Evolutionary conservation across 495 filamentous ascomycete species (phyloP), one percentile per base, ranked within the genome.

Genomic region (Apodospora peruviana): DNA sequence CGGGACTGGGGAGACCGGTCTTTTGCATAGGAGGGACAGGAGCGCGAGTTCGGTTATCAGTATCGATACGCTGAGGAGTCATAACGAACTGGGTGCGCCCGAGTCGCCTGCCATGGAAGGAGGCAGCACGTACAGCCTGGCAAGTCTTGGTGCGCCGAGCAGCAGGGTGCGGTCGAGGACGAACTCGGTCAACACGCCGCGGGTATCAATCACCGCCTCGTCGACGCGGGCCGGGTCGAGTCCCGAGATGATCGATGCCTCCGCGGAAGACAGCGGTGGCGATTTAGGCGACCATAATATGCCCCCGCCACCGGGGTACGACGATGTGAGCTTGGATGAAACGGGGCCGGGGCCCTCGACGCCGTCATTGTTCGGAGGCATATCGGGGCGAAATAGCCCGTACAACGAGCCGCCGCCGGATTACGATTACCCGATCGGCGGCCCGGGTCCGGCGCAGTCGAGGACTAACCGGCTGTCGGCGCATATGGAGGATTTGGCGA

Each of bases 261-360:
- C 27, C 27, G 27, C 7, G 7, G 27, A 14, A 32, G 14, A 14
- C 7, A 14, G 27, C 7, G 14, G 27, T 57, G 66, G 64, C 14
- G 67, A 80, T 58, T 53, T 79, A 42, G 65, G 76, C 55, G 69
- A 73, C 43, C 49, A 60, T 45, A 59, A 70, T 49, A 70, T 81
- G 61, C 76, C 75, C 5, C 27, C 69, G 19, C 72, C 73, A 1
- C 77, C 77, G 1, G 76, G 68, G 14, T 80, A 80, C 52, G 77
- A 80, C 48, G 74, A 79, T 38, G 74, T 80, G 4, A 74, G 71
- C 48, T 50, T 80, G 21, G 70, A 71, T 35, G 72, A 74, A 43
- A 21, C 55, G 21, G 59, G 63, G 43, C 49, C 57, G 25, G 45
- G 38, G 40, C 58, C 63, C 37, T 72, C 69, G n/a, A n/a, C n/a